Percentiles rank a stretch among this genome's conserved stretches.
These are phyloP conservation scores for Xylaria sp. DNA, from an alignment of 2,329 filamentous ascomycete genomes.

Conservation along the genomic window DNA sequence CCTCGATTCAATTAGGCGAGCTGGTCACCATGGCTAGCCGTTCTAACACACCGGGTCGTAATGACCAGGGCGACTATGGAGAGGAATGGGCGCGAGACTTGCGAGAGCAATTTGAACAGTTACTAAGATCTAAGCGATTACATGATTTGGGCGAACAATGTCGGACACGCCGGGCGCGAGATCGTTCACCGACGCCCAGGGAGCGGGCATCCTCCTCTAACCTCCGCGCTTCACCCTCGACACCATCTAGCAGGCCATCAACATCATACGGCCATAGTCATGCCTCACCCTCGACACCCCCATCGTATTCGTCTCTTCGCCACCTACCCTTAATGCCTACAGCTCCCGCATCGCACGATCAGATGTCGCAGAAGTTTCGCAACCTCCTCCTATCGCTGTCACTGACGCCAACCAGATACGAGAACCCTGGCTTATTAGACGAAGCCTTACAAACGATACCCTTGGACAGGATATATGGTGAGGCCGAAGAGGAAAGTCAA, in stretches of 20 bases:
- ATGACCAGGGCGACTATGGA: slow-evolving; percentile 55
- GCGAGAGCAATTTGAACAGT: slow-evolving; percentile 82
- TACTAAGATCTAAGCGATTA: slow-evolving; percentile 85
- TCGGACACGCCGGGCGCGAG: slow-evolving; percentile 61
- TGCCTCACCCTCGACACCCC: slow-evolving; percentile 48
- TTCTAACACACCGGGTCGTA: slow-evolving; percentile 29
- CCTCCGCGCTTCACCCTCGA: slow-evolving; percentile 48
- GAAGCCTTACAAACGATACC: slow-evolving; percentile 88
- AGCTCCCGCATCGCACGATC: slow-evolving; percentile 69
- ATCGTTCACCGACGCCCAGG: slow-evolving; percentile 60
- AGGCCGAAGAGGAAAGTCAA: slow-evolving; percentile 92
- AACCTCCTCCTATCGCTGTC: slow-evolving; percentile 86
- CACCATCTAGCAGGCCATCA: slow-evolving; percentile 51
- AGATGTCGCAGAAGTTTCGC: slow-evolving; percentile 74
- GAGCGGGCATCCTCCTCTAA: slow-evolving; percentile 59
- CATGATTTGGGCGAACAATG: slow-evolving; percentile 77
- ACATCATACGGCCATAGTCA: slow-evolving; percentile 45
- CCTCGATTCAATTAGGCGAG: slow-evolving; percentile 7
- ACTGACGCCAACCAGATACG: slow-evolving; percentile 88
- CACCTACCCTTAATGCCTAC: slow-evolving; percentile 74
- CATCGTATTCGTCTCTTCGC: slow-evolving; percentile 65
- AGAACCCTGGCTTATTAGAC: slow-evolving; percentile 93
- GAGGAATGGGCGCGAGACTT: slow-evolving; percentile 81
- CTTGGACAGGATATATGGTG: slow-evolving; percentile 86
- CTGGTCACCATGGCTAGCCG: slow-evolving; percentile 35